Percentiles rank a stretch among this genome's conserved stretches.
These are phyloP conservation scores for Podospora conica DNA, from an alignment of 495 filamentous ascomycete species.

Conservation along the genomic window DNA sequence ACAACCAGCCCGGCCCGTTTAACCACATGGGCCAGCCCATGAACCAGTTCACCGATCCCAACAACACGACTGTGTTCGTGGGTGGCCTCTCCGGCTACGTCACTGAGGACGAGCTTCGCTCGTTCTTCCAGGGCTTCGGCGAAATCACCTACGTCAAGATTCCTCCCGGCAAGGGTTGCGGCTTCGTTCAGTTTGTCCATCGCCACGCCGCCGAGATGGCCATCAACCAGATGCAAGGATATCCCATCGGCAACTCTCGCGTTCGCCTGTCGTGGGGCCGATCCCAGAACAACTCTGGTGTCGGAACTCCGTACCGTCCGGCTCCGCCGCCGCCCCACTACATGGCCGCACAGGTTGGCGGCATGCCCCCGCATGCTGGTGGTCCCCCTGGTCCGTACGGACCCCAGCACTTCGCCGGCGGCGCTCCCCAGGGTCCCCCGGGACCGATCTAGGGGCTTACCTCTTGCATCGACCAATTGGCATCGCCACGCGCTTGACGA, in stretches of 20 bases:
- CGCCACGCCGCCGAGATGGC: conserved; percentile 99
- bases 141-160: conserved; percentile 99
- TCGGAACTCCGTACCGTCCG: conserved; percentile 94
- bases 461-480: not conserved
- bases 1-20: conserved; percentile 31
- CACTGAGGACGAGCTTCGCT: conserved; percentile 97
- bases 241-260: conserved; percentile 97
- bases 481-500: not conserved
- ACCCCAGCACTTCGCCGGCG: conserved; percentile 21
- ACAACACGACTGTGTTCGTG: conserved; percentile 99
- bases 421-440: conserved; percentile 25
- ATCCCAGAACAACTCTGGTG: conserved; percentile 98
- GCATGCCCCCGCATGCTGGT: conserved; percentile 15
- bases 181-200: conserved; percentile 99
- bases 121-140: conserved; percentile 99
- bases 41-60: conserved; percentile 99
- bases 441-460: conserved; percentile 19
- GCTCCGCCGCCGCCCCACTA: conserved; percentile 88
- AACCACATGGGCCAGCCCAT: conserved; percentile 67
- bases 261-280: conserved; percentile 97
- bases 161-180: conserved; percentile 96
- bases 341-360: conserved; percentile 25
- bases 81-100: conserved; percentile 97
- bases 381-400: conserved; percentile 25
- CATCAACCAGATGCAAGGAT: conserved; percentile 99